A percentile compares a stretch with the other conserved stretches of the same genome.
Evolutionary conservation across 2,329 filamentous ascomycete species (phyloP).

Genomic region (Curvularia hawaiiensis): DNA sequence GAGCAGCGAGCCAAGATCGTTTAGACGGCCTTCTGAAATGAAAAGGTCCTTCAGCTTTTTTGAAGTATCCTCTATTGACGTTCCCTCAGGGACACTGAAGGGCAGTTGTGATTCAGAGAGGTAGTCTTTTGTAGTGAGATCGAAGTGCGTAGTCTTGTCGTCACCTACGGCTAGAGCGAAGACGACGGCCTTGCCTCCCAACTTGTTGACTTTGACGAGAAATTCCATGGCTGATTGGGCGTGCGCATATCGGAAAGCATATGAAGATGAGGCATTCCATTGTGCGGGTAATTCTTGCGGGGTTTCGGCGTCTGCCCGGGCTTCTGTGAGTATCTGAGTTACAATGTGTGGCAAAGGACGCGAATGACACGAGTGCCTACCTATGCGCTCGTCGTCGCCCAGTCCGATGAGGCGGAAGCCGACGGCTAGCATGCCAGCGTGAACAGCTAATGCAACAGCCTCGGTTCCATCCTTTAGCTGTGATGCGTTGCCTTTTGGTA

Average conservation of each 20-base stretch:
- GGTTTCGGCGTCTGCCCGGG: slow-evolving; percentile 60
- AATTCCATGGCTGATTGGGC: slow-evolving; percentile 84
- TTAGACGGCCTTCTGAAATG: slow-evolving; percentile 72
- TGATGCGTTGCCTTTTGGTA: slow-evolving; percentile 47
- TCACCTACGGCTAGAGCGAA: slow-evolving; percentile 79
- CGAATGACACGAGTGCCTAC: slow-evolving; percentile 52
- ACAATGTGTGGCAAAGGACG: slow-evolving; percentile 16
- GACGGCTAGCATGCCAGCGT: slow-evolving; percentile 80
- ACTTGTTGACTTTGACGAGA: slow-evolving; percentile 78
- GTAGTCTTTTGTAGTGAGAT: slow-evolving; percentile 75
- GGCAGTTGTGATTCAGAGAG: slow-evolving; percentile 68
- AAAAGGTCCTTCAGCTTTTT: slow-evolving; percentile 64
- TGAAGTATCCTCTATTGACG: slow-evolving; percentile 53
- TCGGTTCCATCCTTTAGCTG: slow-evolving; percentile 74
- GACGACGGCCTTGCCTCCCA: slow-evolving; percentile 84
- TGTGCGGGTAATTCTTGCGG: slow-evolving; percentile 69
- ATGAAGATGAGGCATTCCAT: slow-evolving; percentile 79
- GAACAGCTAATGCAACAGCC: slow-evolving; percentile 80
- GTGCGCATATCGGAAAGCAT: slow-evolving; percentile 87
- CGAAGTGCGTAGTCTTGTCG: slow-evolving; percentile 79
- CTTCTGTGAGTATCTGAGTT: slow-evolving; percentile 52
- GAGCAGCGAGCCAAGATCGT: slow-evolving; percentile 71
- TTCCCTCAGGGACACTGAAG: slow-evolving; percentile 54
- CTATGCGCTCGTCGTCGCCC: slow-evolving; percentile 77
- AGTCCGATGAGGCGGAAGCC: slow-evolving; percentile 83